These are phyloP conservation scores for Trichosanthes cucumerina DNA, from an alignment of 306 rosid genomes.

Conservation along the genomic window DNA sequence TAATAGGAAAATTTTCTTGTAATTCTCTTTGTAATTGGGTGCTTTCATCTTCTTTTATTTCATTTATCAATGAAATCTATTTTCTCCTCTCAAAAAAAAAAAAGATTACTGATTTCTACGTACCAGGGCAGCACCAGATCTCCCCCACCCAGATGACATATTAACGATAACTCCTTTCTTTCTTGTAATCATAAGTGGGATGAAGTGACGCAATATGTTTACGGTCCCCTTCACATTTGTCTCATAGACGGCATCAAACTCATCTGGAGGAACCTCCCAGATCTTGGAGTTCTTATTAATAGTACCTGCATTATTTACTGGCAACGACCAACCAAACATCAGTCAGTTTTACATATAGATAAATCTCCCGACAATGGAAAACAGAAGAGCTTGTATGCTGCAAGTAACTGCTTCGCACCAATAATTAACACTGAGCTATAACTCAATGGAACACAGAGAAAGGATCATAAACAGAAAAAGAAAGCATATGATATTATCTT, in stretches of 20 bases:
- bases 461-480: not conserved
- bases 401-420: not conserved
- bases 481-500: not conserved
- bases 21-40: no score
- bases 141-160: constrained; percentile 96
- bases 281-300: constrained; percentile 69
- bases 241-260: constrained; percentile 59
- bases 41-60: no score
- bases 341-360: not conserved
- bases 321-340: constrained; percentile 1
- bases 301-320: constrained; percentile 82
- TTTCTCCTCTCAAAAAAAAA: no score
- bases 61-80: no score
- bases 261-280: constrained; percentile 78
- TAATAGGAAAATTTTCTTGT: no score
- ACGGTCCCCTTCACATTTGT: constrained; percentile 75
- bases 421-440: not conserved
- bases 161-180: constrained; percentile 63
- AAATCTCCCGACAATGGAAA: not conserved
- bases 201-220: constrained; percentile 66
- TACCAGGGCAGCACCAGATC: constrained; percentile 84
- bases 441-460: not conserved
- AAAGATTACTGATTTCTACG: not conserved
- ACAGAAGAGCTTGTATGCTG: not conserved
- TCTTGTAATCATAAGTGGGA: constrained; percentile 51